Conservation (phyloP, 2,329 filamentous ascomycete genomes). For the Phialemonium atrogriseum region DNA sequence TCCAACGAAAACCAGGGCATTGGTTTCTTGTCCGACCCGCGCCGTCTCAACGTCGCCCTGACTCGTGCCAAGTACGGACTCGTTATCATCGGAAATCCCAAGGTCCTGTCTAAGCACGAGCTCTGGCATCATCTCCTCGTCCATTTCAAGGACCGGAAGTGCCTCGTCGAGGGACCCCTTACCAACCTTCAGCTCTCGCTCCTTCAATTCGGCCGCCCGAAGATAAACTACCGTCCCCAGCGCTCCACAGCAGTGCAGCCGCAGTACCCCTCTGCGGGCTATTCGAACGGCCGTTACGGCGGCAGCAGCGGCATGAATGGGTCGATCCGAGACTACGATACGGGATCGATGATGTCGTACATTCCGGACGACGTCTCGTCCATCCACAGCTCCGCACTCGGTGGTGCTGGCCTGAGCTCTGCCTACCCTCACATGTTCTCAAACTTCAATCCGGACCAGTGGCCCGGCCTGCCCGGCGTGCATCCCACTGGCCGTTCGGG, state of each 20-base stretch:
- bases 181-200: constrained; percentile 94
- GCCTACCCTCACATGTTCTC: constrained; percentile 95
- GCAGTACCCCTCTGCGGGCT: constrained; percentile 48
- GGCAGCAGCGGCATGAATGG: constrained; percentile 26
- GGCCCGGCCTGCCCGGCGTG: constrained; percentile 73
- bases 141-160: constrained; percentile 96
- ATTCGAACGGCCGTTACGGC: constrained; percentile 32
- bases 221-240: constrained; percentile 87
- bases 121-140: constrained; percentile 92
- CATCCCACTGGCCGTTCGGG: constrained; percentile 50
- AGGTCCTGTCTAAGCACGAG: constrained; percentile 94
- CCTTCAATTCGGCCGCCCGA: constrained; percentile 89
- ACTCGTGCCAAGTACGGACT: constrained; percentile 95
- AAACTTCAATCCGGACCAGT: constrained; percentile 77
- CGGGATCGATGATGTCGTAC: constrained; percentile 85
- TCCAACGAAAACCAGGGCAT: constrained; percentile 99
- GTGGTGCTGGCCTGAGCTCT: constrained; percentile 69
- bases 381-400: constrained; percentile 84
- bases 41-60: constrained; percentile 92
- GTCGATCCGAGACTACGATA: constrained; percentile 54
- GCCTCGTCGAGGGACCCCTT: constrained; percentile 88
- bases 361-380: constrained; percentile 97
- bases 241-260: constrained; percentile 65
- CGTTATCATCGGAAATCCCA: constrained; percentile 94
- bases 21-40: constrained; percentile 94